A percentile compares a stretch with the other conserved stretches of the same genome.
Evolutionary conservation across 2,329 filamentous ascomycete genomes (phyloP).

Genomic region (Xylariaceae sp.): DNA sequence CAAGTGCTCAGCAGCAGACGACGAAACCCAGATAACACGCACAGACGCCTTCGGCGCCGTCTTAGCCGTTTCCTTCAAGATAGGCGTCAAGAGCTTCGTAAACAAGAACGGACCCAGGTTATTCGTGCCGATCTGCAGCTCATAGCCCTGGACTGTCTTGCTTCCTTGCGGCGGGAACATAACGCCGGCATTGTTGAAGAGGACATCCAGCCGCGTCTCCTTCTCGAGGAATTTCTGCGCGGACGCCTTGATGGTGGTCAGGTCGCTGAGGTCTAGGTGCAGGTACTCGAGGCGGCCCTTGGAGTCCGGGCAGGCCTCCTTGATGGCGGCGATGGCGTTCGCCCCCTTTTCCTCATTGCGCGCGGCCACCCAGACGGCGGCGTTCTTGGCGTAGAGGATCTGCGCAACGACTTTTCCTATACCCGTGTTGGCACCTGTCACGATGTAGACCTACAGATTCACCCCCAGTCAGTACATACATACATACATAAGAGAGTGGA

Average conservation of each 20-base stretch:
- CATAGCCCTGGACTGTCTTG: slow-evolving; percentile 33
- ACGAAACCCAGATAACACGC: slow-evolving; percentile 31
- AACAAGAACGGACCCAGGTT: slow-evolving; percentile 30
- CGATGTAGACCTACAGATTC: slow-evolving; percentile 20
- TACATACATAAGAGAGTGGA: too few species aligned
- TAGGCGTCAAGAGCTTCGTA: slow-evolving; percentile 28
- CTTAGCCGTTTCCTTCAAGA: slow-evolving; percentile 24
- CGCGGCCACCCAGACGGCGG: slow-evolving; percentile 21
- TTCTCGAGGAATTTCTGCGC: slow-evolving; percentile 22
- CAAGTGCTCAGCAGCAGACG: slow-evolving; percentile 26
- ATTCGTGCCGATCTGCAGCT: slow-evolving; percentile 32
- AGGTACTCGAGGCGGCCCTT: slow-evolving; percentile 23
- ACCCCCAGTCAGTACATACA: too few species aligned
- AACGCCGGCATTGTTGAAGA: slow-evolving; percentile 39
- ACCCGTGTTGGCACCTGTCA: slow-evolving; percentile 28
- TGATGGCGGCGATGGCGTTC: slow-evolving; percentile 23
- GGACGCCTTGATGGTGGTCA: slow-evolving; percentile 20
- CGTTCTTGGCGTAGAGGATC: slow-evolving; percentile 26
- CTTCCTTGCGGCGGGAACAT: slow-evolving; percentile 35
- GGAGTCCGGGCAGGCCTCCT: slow-evolving; percentile 21
- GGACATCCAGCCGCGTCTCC: slow-evolving; percentile 33
- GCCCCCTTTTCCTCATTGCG: slow-evolving; percentile 23
- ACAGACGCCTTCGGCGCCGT: slow-evolving; percentile 22
- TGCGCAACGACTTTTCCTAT: slow-evolving; percentile 23
- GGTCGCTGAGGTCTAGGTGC: slow-evolving; percentile 25